phyloP scores from a whole-genome alignment of 768 basidiomycete species.

The Naematelia encephala region DNA sequence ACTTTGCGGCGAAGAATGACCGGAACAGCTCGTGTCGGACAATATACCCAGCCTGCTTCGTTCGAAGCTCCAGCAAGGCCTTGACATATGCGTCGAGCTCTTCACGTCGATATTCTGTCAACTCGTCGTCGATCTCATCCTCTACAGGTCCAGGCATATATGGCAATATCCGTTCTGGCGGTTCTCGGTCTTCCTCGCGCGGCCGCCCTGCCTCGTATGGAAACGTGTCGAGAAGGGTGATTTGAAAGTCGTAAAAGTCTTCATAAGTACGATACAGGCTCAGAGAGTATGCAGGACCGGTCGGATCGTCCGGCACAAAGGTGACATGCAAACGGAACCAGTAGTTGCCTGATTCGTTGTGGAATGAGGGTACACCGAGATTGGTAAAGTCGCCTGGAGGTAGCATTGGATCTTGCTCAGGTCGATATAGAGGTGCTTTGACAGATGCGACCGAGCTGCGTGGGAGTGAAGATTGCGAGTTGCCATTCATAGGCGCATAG shows the following conservation, averaged over 20 bases:
- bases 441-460: conserved; percentile 11
- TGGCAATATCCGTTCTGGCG: conserved; percentile 71
- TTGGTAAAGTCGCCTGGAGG: conserved; percentile 70
- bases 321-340: conserved; percentile 93
- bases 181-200: conserved; percentile 31
- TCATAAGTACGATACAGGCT: conserved; percentile 93
- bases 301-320: conserved; percentile 73
- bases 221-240: conserved; percentile 77
- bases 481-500: conserved; percentile 21
- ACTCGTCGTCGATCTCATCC: conserved; percentile 67
- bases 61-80: conserved; percentile 68
- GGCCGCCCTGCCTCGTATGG: conserved; percentile 82
- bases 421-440: conserved; percentile 23
- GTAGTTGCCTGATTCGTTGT: conserved; percentile 90
- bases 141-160: conserved; percentile 96
- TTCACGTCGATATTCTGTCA: conserved; percentile 72
- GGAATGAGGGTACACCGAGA: conserved; percentile 92
- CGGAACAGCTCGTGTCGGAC: conserved; percentile 75
- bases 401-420: conserved; percentile 36
- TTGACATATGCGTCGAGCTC: conserved; percentile 88
- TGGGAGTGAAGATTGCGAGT: conserved; percentile 4
- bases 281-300: conserved; percentile 58
- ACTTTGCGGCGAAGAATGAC: conserved; percentile 75
- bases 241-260: conserved; percentile 98
- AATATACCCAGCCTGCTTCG: conserved; percentile 68